Evolutionary conservation across 176 grass and related monocot genomes (phyloP).

Genomic region (Hordeum marinum): DNA sequence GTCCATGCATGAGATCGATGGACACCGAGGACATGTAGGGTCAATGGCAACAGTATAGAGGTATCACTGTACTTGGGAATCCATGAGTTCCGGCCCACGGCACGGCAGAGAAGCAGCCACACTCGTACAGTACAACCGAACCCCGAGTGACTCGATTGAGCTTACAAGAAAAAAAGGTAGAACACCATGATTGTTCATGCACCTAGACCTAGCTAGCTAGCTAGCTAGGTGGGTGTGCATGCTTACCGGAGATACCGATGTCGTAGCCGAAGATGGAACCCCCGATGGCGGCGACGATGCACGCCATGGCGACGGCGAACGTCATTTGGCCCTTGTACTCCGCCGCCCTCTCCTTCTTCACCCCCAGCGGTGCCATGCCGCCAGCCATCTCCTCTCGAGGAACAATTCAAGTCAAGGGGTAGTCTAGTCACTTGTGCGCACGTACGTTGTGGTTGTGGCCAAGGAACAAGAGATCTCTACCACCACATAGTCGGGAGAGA

Average conservation of each 20-base stretch:
- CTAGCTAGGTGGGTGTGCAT: background rate
- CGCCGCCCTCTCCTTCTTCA: constrained; percentile 72
- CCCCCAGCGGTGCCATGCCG: constrained; percentile 37
- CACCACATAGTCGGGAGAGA: too few relatives aligned
- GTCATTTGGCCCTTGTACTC: constrained; percentile 84
- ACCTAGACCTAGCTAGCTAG: too few relatives aligned
- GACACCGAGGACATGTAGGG: too few relatives aligned
- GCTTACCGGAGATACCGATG: constrained; percentile 85
- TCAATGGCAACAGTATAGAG: too few relatives aligned
- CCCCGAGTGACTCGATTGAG: background rate
- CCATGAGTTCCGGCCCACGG: too few relatives aligned
- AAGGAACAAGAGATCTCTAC: background rate
- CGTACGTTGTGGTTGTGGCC: background rate
- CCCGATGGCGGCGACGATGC: constrained; percentile 73
- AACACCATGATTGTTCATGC: too few relatives aligned
- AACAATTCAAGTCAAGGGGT: background rate
- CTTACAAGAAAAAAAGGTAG: background rate
- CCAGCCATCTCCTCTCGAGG: background rate
- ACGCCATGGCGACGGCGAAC: constrained; percentile 66
- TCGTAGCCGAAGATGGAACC: constrained; percentile 94
- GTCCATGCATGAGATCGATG: too few relatives aligned
- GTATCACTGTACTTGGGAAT: too few relatives aligned
- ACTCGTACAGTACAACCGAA: too few relatives aligned
- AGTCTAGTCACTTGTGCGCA: background rate
- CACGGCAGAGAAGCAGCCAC: too few relatives aligned